Percentiles rank a stretch among this genome's conserved stretches.
These are phyloP conservation scores for Lippia alba DNA, from an alignment of 305 asterid species.

Conservation along the genomic window DNA sequence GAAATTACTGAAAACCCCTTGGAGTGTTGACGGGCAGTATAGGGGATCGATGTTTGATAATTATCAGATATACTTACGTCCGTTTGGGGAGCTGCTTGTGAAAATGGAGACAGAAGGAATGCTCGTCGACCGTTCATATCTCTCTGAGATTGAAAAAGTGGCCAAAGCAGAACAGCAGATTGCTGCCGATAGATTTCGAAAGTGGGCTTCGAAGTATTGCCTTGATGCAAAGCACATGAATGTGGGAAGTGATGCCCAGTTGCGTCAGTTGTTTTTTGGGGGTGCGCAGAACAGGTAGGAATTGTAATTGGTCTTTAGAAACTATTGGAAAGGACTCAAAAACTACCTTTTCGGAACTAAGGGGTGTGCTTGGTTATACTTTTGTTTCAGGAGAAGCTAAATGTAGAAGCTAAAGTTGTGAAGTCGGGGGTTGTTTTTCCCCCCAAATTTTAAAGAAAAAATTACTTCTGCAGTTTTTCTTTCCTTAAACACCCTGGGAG, in stretches of 20 bases:
- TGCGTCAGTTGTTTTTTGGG: slow-evolving; percentile 91
- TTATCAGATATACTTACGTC: slow-evolving; percentile 76
- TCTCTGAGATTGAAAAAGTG: slow-evolving; percentile 88
- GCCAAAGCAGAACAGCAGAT: slow-evolving; percentile 84
- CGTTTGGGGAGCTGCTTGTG: slow-evolving; percentile 94
- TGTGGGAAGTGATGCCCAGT: slow-evolving; percentile 93
- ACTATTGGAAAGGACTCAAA: not conserved
- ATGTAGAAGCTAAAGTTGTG: no score
- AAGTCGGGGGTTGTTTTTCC: no score
- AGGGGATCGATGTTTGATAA: slow-evolving; percentile 83
- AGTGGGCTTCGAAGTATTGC: slow-evolving; percentile 90
- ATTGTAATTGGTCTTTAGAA: slow-evolving; percentile 17
- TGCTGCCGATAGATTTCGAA: slow-evolving; percentile 87
- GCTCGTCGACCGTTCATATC: slow-evolving; percentile 92
- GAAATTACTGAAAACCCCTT: slow-evolving; percentile 60
- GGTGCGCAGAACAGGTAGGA: slow-evolving; percentile 85
- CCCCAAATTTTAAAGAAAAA: no score
- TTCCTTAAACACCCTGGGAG: no score
- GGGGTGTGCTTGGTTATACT: no score
- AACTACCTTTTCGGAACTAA: no score
- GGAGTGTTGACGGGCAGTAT: slow-evolving; percentile 73
- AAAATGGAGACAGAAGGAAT: slow-evolving; percentile 93
- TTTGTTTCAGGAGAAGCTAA: no score
- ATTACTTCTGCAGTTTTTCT: no score
- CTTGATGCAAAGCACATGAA: slow-evolving; percentile 88